These are phyloP conservation scores for Monilinia vaccinii-corymbosi DNA, from an alignment of 2,329 filamentous ascomycete species.

Conservation along the genomic window DNA sequence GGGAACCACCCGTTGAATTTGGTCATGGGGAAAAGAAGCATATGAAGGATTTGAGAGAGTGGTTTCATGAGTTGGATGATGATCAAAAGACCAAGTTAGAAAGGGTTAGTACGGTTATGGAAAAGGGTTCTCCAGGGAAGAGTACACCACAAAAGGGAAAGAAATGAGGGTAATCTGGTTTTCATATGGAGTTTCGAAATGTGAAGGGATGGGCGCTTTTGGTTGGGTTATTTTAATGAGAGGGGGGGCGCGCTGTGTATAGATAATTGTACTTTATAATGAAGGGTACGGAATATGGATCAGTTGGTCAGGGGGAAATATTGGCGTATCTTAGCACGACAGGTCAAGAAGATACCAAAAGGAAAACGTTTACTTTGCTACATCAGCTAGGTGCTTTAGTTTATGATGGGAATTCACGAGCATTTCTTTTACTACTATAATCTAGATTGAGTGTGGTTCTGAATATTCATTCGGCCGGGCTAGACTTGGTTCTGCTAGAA, in stretches of 20 bases:
- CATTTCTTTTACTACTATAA: no score
- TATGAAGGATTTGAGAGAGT: slow-evolving; percentile 41
- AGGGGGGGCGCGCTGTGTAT: not conserved
- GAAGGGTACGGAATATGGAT: not conserved
- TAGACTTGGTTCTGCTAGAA: no score
- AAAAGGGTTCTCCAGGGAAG: not conserved
- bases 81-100: not conserved
- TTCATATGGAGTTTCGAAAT: not conserved
- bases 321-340: not conserved
- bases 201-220: not conserved
- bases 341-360: not conserved
- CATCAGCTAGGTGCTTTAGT: no score
- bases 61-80: slow-evolving; percentile 34
- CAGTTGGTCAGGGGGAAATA: not conserved
- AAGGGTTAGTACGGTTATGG: not conserved
- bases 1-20: slow-evolving; percentile 51
- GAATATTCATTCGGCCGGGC: no score
- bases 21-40: slow-evolving; percentile 41
- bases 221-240: not conserved
- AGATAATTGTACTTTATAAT: not conserved
- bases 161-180: not conserved
- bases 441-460: no score
- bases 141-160: slow-evolving; percentile 1
- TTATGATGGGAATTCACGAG: no score
- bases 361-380: not conserved